Base-by-base conservation (phyloP, 2,329 filamentous ascomycete species). In the Sporothrix brunneoviolacea region DNA sequence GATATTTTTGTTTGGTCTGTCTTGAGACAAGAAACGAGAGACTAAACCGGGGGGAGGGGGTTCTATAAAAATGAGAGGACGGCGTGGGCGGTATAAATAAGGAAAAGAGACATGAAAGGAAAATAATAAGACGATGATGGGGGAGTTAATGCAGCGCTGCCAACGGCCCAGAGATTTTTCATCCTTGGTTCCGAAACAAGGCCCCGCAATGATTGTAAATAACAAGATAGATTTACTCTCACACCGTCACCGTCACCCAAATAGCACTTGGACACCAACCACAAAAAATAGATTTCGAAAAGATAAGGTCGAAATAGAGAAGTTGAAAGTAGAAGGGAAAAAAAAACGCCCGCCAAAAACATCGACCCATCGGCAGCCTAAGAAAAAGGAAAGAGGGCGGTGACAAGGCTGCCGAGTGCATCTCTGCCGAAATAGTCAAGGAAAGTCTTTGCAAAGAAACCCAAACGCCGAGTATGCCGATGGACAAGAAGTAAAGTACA, bases 401-500 rank as follows among this genome's bases (percentile, higher is more conserved):
- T 35, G 44, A 38, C 22, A 36, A 47, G 44, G 44, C 44, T 39
- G 44, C 35, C 35, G 35, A 28, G 24, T 28, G 24, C 24, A 28
- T 28, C 24, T 24, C 15, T 39, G n/a, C 6, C 37, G 8, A 39
- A 39, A 22, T 5, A 39, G 37, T 12, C 5, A 48, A 41, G 33
- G 37, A 41, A 48, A 52, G 37, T 51, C 48, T 51, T 54, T 40
- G 30, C 28, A 27, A 51, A 46, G 51, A 57, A 59, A 57, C 58
- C 61, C 59, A 63, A 67, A 68, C 65, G 65, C 65, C 65, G 59
- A 60, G 58, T 61, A 68, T 67, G 65, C 63, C 60, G 58, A 65
- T 65, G 60, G 61, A 58, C 60, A 61, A 57, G 42, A 57, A 55
- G 47, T 63, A 65, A 64, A 64, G 64, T 64, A 66, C 62, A 65